These are phyloP conservation scores for Scedosporium aurantiacum DNA, from an alignment of 2,329 filamentous ascomycete genomes.

Conservation along the genomic window DNA sequence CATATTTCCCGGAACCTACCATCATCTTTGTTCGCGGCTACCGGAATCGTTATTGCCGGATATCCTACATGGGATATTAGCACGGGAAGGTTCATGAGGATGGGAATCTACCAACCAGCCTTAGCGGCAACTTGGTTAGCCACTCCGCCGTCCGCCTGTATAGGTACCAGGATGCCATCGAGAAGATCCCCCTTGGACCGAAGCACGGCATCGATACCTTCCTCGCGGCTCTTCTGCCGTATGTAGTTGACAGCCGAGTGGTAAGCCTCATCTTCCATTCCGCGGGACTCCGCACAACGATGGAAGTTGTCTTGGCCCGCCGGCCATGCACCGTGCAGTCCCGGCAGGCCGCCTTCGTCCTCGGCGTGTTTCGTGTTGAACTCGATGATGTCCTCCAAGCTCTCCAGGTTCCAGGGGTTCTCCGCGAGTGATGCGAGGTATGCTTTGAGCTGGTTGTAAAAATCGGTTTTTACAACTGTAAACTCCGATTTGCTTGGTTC, in stretches of 20 bases:
- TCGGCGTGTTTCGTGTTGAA: conserved; percentile 55
- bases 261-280: conserved; percentile 53
- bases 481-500: conserved; percentile 51
- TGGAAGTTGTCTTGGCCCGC: conserved; percentile 64
- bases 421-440: conserved; percentile 45
- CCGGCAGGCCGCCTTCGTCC: conserved; percentile 53
- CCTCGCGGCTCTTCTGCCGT: conserved; percentile 40
- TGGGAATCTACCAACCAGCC: conserved; percentile 35
- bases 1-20: neutral
- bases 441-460: conserved; percentile 40
- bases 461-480: conserved; percentile 48
- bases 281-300: conserved; percentile 49
- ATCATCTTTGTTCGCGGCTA: conserved; percentile 37
- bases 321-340: conserved; percentile 48
- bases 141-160: conserved; percentile 48
- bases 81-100: conserved; percentile 44
- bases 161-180: conserved; percentile 55
- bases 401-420: conserved; percentile 46
- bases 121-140: conserved; percentile 61
- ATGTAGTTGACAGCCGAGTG: conserved; percentile 54
- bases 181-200: conserved; percentile 29
- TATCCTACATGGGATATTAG: conserved; percentile 54
- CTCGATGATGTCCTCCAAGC: conserved; percentile 36
- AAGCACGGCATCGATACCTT: conserved; percentile 61
- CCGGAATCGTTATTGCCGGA: conserved; percentile 59